phyloP scores from a whole-genome alignment of 2,329 filamentous ascomycete species.

The Bipolaris victoriae region DNA sequence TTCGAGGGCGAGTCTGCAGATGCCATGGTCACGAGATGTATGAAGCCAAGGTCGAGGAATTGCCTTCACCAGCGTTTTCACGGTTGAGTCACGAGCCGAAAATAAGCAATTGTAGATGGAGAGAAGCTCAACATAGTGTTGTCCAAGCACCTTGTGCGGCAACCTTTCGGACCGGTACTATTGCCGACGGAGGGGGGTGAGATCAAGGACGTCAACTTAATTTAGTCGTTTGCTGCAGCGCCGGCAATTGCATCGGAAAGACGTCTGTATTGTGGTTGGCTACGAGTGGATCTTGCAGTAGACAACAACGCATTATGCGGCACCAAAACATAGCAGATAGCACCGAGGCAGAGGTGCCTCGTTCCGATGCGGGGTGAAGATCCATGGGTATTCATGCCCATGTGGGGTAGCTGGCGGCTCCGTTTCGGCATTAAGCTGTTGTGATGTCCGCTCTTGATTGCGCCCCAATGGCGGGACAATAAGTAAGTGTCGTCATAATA shows the following conservation, averaged over 20 bases:
- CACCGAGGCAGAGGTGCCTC: neutral
- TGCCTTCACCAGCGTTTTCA: neutral
- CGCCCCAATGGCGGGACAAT: no score
- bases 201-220: neutral
- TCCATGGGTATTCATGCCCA: neutral
- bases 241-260: neutral
- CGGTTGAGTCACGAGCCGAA: neutral
- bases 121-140: neutral
- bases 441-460: no score
- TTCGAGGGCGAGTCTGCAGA: constrained; percentile 31
- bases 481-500: no score
- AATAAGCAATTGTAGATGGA: neutral
- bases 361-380: constrained; percentile 3
- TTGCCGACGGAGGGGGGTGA: neutral
- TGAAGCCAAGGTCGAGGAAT: neutral
- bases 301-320: neutral
- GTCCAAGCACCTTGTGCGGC: constrained; percentile 7
- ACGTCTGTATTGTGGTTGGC: neutral
- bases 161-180: constrained; percentile 3
- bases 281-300: neutral
- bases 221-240: neutral
- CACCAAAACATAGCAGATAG: neutral
- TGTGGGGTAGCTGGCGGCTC: constrained; percentile 5
- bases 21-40: constrained; percentile 22
- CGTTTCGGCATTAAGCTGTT: no score